Percentiles rank a stretch among this genome's conserved stretches.
phyloP scores from a whole-genome alignment of 768 basidiomycete species.

The Collybiopsis confluens region DNA sequence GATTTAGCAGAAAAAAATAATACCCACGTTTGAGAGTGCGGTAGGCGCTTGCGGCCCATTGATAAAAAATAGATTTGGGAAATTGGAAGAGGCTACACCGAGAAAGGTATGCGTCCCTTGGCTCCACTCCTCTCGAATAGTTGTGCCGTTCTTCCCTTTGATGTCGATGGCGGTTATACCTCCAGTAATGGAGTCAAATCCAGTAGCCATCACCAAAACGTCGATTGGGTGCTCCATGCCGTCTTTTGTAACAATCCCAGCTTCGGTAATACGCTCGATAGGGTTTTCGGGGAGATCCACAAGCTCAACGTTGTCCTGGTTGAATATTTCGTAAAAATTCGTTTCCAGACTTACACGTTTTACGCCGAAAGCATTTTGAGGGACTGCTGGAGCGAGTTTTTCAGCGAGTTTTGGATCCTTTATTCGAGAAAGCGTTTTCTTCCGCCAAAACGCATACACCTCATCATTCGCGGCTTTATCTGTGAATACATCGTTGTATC shows the following conservation, averaged over 20 bases:
- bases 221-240: constrained; percentile 6
- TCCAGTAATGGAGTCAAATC: constrained; percentile 15
- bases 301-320: constrained; percentile 8
- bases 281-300: constrained; percentile 2
- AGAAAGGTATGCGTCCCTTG: constrained; percentile 12
- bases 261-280: neutral
- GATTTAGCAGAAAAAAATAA: neutral
- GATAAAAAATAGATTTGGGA: constrained; percentile 15
- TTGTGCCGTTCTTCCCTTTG: constrained; percentile 11
- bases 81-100: constrained; percentile 12
- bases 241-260: constrained; percentile 1
- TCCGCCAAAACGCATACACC: constrained; percentile 12
- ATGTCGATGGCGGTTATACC: constrained; percentile 15
- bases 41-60: constrained; percentile 15
- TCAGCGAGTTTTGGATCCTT: constrained; percentile 7
- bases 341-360: constrained; percentile 12
- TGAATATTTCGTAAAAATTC: constrained; percentile 8
- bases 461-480: constrained; percentile 6
- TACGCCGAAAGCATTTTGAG: constrained; percentile 9
- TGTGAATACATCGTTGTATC: neutral
- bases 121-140: constrained; percentile 14
- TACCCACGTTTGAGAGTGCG: constrained; percentile 8
- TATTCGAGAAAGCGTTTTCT: constrained; percentile 10
- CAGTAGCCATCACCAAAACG: constrained; percentile 9
- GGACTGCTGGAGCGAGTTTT: constrained; percentile 12